phyloP scores from a whole-genome alignment of 2,329 filamentous ascomycete genomes.

The Fusarium phyllophilum region DNA sequence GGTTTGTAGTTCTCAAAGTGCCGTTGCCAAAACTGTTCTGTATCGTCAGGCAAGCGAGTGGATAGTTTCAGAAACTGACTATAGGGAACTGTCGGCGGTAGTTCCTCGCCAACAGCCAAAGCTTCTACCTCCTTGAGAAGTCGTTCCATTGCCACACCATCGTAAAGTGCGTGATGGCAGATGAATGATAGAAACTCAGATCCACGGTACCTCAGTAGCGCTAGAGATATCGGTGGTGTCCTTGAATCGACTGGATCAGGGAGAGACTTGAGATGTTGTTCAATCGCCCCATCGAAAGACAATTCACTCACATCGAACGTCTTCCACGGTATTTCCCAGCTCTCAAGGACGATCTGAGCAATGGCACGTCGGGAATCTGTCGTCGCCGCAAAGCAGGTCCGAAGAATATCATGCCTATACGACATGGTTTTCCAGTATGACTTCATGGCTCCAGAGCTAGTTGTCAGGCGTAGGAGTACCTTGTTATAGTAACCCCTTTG shows the following conservation, averaged over 20 bases:
- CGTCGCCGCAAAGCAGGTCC: constrained; percentile 79
- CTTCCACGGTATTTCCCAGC: constrained; percentile 56
- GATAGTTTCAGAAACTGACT: constrained; percentile 71
- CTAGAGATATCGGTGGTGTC: constrained; percentile 58
- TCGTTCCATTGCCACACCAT: constrained; percentile 78
- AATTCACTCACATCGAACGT: constrained; percentile 45
- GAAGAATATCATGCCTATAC: constrained; percentile 76
- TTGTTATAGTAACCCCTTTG: constrained; percentile 76
- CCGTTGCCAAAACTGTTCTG: constrained; percentile 73
- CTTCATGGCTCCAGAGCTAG: constrained; percentile 61
- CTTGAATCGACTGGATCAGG: constrained; percentile 56
- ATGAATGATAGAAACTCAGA: constrained; percentile 57
- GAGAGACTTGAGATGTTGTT: constrained; percentile 54
- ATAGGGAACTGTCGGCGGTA: constrained; percentile 66
- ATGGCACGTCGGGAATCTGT: constrained; percentile 69
- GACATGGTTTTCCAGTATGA: constrained; percentile 71
- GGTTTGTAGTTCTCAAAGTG: constrained; percentile 63
- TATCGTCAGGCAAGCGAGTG: constrained; percentile 56
- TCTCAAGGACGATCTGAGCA: constrained; percentile 74
- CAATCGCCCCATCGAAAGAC: constrained; percentile 51
- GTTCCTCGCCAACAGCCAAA: constrained; percentile 56
- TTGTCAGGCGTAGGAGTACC: constrained; percentile 69
- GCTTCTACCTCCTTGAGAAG: constrained; percentile 77
- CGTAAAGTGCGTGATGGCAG: constrained; percentile 86
- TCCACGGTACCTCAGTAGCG: constrained; percentile 49